A percentile compares a stretch with the other conserved stretches of the same genome.
These are phyloP conservation scores for Glebionis coronaria DNA, from an alignment of 129 eudicot species.

Conservation along the genomic window DNA sequence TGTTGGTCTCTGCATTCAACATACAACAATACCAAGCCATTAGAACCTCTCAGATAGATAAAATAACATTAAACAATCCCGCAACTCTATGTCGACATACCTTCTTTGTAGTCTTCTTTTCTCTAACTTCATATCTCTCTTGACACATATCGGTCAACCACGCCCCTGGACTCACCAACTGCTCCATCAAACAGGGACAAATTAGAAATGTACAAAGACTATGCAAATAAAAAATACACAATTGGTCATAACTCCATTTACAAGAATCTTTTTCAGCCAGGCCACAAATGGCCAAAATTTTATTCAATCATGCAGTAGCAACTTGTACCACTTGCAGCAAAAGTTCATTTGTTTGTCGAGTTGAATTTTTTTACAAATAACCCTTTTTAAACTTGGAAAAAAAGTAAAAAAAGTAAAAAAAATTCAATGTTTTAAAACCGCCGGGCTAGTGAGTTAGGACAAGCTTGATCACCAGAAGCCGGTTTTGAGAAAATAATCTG, in stretches of 20 bases:
- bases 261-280: conserved; percentile 8
- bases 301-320: conserved; percentile 10
- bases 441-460: no score
- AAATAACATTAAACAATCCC: background rate
- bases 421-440: no score
- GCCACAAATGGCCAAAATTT: conserved; percentile 17
- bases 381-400: no score
- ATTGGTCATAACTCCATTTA: background rate
- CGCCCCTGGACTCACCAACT: conserved; percentile 83
- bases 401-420: no score
- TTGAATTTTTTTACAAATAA: background rate
- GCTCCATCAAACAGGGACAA: conserved; percentile 27
- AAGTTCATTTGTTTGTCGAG: background rate
- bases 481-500: background rate
- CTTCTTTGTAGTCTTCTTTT: conserved; percentile 68
- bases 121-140: conserved; percentile 76
- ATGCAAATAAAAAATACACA: background rate
- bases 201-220: conserved; percentile 14
- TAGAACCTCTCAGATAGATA: background rate
- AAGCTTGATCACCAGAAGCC: no score
- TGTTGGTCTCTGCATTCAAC: conserved; percentile 50
- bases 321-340: conserved; percentile 23
- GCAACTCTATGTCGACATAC: background rate
- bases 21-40: background rate
- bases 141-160: conserved; percentile 66